Evolutionary conservation across 1,284 basidiomycete species (phyloP), one percentile per base, ranked within the genome.

Genomic region (Pseudomicrostroma phylloplanum): DNA sequence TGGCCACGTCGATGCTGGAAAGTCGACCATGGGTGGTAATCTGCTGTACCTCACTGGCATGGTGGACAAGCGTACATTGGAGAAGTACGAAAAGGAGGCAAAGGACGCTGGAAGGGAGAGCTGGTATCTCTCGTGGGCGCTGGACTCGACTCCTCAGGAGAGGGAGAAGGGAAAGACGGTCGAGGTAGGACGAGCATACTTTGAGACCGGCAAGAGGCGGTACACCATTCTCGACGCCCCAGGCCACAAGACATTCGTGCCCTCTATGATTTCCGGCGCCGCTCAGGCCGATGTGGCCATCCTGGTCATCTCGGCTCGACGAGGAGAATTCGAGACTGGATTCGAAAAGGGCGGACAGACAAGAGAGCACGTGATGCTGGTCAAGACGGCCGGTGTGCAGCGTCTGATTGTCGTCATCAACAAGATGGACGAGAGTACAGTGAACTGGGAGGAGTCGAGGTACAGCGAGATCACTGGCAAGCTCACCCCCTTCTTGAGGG

Each of bases 361-460:
- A 57, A 71, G 77, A 21, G 77, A 79, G 69, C 77, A 79, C 59
- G 77, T 73, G 26, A 70, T 79, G 64, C 68, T 79, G 19, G 76
- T 78, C 67, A 78, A 78, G 70, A 79, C 77, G 6, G 76, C 76
- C 11, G 77, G 77, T 66, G 77, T 79, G 36, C 77, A 78, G 68
- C 72, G 71, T 19, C 63, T 79, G 39, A 69, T 79, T 49, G 72
- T 79, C 39, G 77, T 78, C 25, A 69, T 79, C 56, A 79, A 79
- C 69, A 79, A 79, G 72, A 79, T 79, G 77, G 77, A 79, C 69
- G 77, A 79, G 60, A 49, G 70, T 26, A 78, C 76, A 2, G 76
- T 78, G 49, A 62, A 76, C 55, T 79, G 76, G 76, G 63, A 72
- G 57, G 59, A 79, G 67, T 64, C 63, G 61, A 69, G 77, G 23